Evolutionary conservation across 2,329 filamentous ascomycete genomes (phyloP), one percentile per base, ranked within the genome.

Genomic region (Penicillium vulpinum): DNA sequence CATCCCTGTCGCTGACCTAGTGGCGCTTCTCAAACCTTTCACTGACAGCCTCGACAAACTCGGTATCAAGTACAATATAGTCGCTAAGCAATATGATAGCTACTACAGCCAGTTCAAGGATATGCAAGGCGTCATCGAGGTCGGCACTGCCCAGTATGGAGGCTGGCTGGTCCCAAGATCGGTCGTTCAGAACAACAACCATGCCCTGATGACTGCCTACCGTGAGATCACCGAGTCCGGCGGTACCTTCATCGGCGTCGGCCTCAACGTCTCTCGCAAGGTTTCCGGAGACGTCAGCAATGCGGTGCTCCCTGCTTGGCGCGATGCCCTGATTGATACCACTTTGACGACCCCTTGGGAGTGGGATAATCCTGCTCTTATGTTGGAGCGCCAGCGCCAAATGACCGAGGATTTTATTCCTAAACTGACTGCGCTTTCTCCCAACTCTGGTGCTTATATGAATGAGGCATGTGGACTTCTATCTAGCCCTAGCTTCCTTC

Each of bases 21-120:
- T 75, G 36, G 60, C 63, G 2, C 75, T 82, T n/a, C 68, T 85
- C n/a, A 61, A 69, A 3, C 79, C 81, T 2, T 79, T 82, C 54
- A 68, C 71, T 9, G 62, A 69, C 18, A 72, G 68, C 5, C 75
- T 85, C 9, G 68, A 75, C 18, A 52, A 46, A 4, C 57, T 74
- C 21, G 65, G 66, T 3, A 74, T 78, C 52, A 62, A 62, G 10
- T 75, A 75, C 51, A 70, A 48, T 2, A 49, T 62, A 44, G 62
- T 65, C 39, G 62, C 69, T 13, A 59, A 59, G 5, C 64, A 74
- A 13, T 76, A 71, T 53, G 46, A 60, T 15, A 67, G 57, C 44
- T 77, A 73, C 49, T 62, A 73, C 5, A 60, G 64, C 9, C 59
- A 74, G 47, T 77, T 69, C 59, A 60, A 70, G 15, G 60, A 49